Evolutionary conservation across 441 rosid genomes (phyloP).

Genomic region (Croton laevigatus): DNA sequence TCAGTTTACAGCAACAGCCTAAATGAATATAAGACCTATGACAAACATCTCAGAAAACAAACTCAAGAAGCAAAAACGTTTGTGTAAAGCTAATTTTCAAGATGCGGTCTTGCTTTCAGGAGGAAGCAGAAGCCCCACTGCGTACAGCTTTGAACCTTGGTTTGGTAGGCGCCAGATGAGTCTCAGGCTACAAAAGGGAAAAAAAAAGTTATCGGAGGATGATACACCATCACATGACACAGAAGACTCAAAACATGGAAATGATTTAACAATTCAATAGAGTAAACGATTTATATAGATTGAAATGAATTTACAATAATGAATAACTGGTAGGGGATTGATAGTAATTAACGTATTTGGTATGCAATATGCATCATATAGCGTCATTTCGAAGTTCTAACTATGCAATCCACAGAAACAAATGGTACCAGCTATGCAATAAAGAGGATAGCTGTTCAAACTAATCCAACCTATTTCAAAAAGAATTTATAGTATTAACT

Average conservation of each 20-base stretch:
- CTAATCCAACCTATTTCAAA: not conserved
- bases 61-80: not conserved
- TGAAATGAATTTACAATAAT: too few species aligned
- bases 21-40: not conserved
- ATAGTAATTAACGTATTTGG: not conserved
- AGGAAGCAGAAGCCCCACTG: conserved; percentile 32
- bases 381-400: not conserved
- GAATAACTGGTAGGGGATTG: too few species aligned
- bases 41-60: conserved; percentile 2
- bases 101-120: conserved; percentile 13
- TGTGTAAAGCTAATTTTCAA: not conserved
- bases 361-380: not conserved
- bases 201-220: not conserved
- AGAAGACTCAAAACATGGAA: not conserved
- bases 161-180: conserved; percentile 63
- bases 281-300: too few species aligned
- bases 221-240: not conserved
- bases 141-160: conserved; percentile 36
- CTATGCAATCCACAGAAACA: not conserved
- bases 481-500: conserved; percentile 37
- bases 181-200: conserved; percentile 47
- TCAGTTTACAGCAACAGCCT: not conserved
- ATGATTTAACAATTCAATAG: not conserved
- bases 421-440: not conserved
- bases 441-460: not conserved